Base-by-base conservation (phyloP, 202 grass and related monocot genomes). In the Hordeum pubiflorum region DNA sequence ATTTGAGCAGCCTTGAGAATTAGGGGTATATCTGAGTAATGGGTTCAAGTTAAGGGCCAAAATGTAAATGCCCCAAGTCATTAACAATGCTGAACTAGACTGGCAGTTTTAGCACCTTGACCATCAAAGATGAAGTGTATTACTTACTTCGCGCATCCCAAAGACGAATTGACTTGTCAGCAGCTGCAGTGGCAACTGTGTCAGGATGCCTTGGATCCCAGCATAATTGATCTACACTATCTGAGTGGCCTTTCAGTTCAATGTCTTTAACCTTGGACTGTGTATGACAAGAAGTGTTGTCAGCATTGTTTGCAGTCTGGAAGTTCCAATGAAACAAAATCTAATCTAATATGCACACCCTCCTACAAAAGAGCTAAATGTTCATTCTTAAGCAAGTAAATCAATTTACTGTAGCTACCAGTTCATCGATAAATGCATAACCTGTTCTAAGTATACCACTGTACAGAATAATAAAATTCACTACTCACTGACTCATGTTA, bases 141-240 rank as follows among this genome's bases (percentile, higher is more conserved):
- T 69, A 81, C 89, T 96, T 93, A 99, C 96, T 99, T 79, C 96
- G 88, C 34, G 92, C 90, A 72, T 99, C 96, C 96, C 96, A 99
- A 72, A 99, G 91, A 31, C 92, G 92, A 83, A 99, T 89, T n/a
- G 96, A 87, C 78, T 99, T 99, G 69, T 99, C 96, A 75, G 90
- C 96, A 86, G 96, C 93, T 86, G 92, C 93, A 78, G 96, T 99
- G 84, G 96, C 96, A 76, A 99, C 85, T 79, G 93, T 78, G 78
- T 99, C 96, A 63, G 96, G 90, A 74, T 99, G 96, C 69, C 93
- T 99, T 63, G 96, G 96, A 78, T 99, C 96, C 96, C 92, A 99
- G 83, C 96, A 99, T 81, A 99, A 86, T 81, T 99, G 96, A 91
- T 99, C 96, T 72, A 99, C 96, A 74, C 89, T 87, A 86, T 99